Evolutionary conservation across 768 basidiomycete species (phyloP).

Genomic region (Saitozyma podzolica): DNA sequence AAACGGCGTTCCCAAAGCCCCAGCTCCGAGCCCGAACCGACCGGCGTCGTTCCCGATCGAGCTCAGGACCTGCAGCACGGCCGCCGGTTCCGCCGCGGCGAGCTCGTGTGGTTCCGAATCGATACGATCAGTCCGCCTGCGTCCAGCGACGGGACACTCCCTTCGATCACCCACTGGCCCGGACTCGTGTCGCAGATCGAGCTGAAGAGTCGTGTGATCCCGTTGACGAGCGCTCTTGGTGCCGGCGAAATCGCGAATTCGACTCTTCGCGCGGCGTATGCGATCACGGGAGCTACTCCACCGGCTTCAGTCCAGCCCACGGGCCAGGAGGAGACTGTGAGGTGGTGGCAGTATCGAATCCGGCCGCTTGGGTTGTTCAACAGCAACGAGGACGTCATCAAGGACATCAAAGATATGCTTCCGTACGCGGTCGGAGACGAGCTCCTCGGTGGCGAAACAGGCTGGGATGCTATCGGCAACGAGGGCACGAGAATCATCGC

Average conservation of each 20-base stretch:
- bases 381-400: conserved; percentile 19
- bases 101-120: conserved; percentile 38
- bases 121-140: conserved; percentile 20
- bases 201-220: background rate
- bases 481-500: conserved; percentile 20
- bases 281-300: background rate
- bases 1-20: background rate
- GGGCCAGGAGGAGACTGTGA: too few species aligned
- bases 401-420: conserved; percentile 26
- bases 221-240: too few species aligned
- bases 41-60: conserved; percentile 29
- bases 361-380: conserved; percentile 40
- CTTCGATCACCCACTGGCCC: conserved; percentile 43
- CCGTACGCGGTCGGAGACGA: conserved; percentile 39
- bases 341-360: conserved; percentile 28
- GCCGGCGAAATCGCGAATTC: background rate
- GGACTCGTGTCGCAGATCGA: conserved; percentile 27
- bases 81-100: conserved; percentile 37
- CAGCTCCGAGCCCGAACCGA: conserved; percentile 16
- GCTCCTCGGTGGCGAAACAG: conserved; percentile 30
- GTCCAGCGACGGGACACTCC: conserved; percentile 1
- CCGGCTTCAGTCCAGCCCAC: background rate
- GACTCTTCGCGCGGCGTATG: background rate
- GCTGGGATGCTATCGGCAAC: conserved; percentile 33
- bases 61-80: conserved; percentile 24